Evolutionary conservation across 495 filamentous ascomycete genomes (phyloP), one percentile per base, ranked within the genome.

Genomic region (Filosporella fistucella): DNA sequence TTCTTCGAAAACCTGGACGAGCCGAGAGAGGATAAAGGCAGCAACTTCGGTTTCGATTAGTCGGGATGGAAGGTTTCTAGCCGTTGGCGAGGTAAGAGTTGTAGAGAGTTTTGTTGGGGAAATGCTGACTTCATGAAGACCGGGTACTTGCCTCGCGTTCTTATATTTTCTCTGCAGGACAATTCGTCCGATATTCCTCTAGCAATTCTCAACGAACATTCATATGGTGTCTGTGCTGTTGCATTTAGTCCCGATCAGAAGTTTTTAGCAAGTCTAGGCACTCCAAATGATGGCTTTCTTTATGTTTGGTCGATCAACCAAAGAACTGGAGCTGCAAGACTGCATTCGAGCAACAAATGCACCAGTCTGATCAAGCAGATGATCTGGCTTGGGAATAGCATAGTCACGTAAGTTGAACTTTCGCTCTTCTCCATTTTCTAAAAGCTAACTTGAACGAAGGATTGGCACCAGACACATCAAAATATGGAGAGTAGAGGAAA

Each of bases 271-370:
- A 91, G 87, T 6, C 74, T 98, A 22, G 93, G 93, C 21, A 80
- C 84, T 16, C 74, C 84, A 26, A 93, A 95, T 65, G 93, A 98
- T 63, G 93, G 93, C 8, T 97, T 95, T 61, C 75, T 98, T 21
- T 91, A 93, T 54, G 74, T 97, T 33, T 98, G 93, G 89, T 76
- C 77, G 32, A 79, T 97, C 51, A 88, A 91, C 52, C 62, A 83
- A 20, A 84, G 83, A 37, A 93, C 78, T n/a, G 93, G 91, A 7
- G 74, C 81, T n/a, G 86, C 88, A 17, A 88, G 74, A 58, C 69
- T 98, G 32, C 88, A 94, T 63, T 89, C 90, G 25, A 91, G 88
- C 58, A 96, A 96, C 61, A 91, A 93, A 63, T 97, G 93, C 67
- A 96, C 89, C 21, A 84, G 86, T 14, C 80, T 77, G 35, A 71